Base-by-base conservation (phyloP, 805 yeast species). In the Monosporozyma servazzii region DNA sequence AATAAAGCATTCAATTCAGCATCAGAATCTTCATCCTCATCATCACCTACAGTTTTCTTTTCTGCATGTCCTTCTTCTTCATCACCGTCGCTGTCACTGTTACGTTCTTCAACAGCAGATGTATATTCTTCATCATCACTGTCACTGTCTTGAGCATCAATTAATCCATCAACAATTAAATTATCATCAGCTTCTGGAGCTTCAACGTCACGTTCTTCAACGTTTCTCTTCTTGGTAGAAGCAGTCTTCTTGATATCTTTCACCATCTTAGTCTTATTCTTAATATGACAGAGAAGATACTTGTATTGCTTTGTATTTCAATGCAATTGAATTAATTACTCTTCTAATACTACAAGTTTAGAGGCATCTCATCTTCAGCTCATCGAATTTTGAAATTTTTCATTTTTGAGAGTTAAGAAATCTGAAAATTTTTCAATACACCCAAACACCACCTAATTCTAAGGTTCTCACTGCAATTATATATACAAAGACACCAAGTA, bases 1-100 rank as follows among this genome's bases (percentile, higher is more conserved):
- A 84, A 63, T n/a, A 84, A 70, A 48, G 71, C 67, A 59, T 84
- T 82, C 53, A 82, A 71, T 58, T 83, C 89, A 5, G 77, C 83
- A 55, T 82, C 88, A 7, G 79, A 75, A 54, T 79, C 83, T 7
- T 63, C 67, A 6, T 48, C 56, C n/a, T 53, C 62, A 21, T 53
- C 56, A 31, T 51, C 60, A 42, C 56, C 59, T 9, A 45, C 51
- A 18, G 48, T 51, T 2, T 52, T 51, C 10, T 58, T 59, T 37
- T 54, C 51, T 4, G 40, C 44, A 23, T 21, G 17, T 3, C 27
- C 50, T 36, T 21, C 40, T 7, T 42, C 51, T 21, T 48, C 54
- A 31, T n/a, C n/a, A n/a, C n/a, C n/a, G n/a, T n/a, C n/a, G n/a
- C 49, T 56, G 2, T 41, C 42, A 39, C 25, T 18, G 15, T 17